A percentile compares a stretch with the other conserved stretches of the same genome.
phyloP scores from a whole-genome alignment of 2,329 filamentous ascomycete species.

The Pezicula radicicola region DNA sequence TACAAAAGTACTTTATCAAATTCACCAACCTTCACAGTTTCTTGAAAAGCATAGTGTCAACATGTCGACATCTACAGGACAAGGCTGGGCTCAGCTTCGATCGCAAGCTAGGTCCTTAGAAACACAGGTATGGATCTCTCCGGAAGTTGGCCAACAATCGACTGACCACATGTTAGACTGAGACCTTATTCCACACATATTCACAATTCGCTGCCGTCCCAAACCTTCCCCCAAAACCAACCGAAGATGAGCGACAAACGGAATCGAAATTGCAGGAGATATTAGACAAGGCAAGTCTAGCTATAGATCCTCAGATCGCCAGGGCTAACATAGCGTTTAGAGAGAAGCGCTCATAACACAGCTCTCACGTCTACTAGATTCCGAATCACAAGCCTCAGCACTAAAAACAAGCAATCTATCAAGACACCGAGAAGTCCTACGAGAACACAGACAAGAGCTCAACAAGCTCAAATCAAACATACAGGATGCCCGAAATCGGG shows the following conservation, averaged over 20 bases:
- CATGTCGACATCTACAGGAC: constrained; percentile 23
- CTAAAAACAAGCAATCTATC: constrained; percentile 96
- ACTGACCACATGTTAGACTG: constrained; percentile 58
- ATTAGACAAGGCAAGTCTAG: constrained; percentile 65
- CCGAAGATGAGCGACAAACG: constrained; percentile 76
- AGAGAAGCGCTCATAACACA: constrained; percentile 79
- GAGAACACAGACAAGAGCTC: constrained; percentile 83
- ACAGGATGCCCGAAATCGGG: constrained; percentile 75
- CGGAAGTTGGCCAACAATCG: background rate
- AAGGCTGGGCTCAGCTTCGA: constrained; percentile 87
- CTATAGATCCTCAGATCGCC: background rate
- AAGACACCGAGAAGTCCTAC: constrained; percentile 85
- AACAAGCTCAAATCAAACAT: constrained; percentile 71
- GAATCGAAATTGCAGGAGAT: constrained; percentile 83
- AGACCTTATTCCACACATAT: constrained; percentile 79
- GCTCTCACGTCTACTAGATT: constrained; percentile 86
- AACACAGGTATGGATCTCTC: constrained; percentile 65
- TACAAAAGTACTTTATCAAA: too few species aligned
- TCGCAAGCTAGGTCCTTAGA: constrained; percentile 89
- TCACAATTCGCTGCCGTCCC: constrained; percentile 84
- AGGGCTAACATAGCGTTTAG: constrained; percentile 41
- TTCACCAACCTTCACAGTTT: background rate
- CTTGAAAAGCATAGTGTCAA: background rate
- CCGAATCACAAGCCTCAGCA: constrained; percentile 84
- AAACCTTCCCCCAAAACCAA: constrained; percentile 77